These are phyloP conservation scores for Colletotrichum noveboracense DNA, from an alignment of 2,329 filamentous ascomycete genomes.

Conservation along the genomic window DNA sequence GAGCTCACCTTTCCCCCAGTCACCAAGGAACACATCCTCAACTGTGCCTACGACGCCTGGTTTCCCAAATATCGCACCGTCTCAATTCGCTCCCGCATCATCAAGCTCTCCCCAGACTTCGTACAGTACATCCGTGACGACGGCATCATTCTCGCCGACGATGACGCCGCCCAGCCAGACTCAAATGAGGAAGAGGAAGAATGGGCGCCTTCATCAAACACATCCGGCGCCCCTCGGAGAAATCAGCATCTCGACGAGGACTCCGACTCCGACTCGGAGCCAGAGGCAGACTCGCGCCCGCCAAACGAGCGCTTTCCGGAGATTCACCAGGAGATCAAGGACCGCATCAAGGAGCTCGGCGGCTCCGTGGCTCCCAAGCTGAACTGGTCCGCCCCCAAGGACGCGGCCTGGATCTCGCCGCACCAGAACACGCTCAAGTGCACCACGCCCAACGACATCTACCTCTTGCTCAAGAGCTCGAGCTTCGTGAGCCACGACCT, in stretches of 20 bases:
- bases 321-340: constrained; percentile 77
- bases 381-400: constrained; percentile 97
- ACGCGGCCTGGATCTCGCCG: constrained; percentile 89
- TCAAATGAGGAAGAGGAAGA: constrained; percentile 61
- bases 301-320: constrained; percentile 69
- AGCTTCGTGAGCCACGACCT: constrained; percentile 95
- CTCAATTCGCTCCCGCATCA: constrained; percentile 85
- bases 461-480: constrained; percentile 91
- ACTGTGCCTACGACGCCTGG: constrained; percentile 95
- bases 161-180: constrained; percentile 56
- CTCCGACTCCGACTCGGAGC: constrained; percentile 56
- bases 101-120: constrained; percentile 78
- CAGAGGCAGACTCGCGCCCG: constrained; percentile 42
- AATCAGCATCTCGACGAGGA: constrained; percentile 35
- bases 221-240: constrained; percentile 20
- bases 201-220: constrained; percentile 37
- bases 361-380: constrained; percentile 90
- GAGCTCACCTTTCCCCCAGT: constrained; percentile 79
- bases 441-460: constrained; percentile 86
- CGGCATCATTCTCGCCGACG: constrained; percentile 85
- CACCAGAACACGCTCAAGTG: constrained; percentile 92
- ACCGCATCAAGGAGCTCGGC: constrained; percentile 79
- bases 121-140: constrained; percentile 89
- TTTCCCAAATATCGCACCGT: constrained; percentile 77
- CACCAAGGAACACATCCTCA: constrained; percentile 84